phyloP scores from a whole-genome alignment of 1,284 basidiomycete species.

The Cryptococcus maquisensis region DNA sequence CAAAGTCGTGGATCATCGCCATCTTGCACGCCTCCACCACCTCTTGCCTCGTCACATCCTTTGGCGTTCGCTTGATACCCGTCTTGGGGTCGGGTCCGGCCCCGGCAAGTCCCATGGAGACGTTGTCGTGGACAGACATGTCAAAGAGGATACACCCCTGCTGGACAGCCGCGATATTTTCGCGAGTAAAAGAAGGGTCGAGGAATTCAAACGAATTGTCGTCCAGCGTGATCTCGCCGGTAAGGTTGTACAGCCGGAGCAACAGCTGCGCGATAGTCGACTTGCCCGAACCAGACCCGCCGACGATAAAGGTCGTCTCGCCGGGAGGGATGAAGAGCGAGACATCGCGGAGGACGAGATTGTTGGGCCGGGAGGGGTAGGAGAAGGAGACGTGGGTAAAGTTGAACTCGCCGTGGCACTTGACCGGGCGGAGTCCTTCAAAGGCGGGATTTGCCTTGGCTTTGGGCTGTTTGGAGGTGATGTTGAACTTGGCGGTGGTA shows the following conservation, averaged over 20 bases:
- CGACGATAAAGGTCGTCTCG: slow-evolving; percentile 90
- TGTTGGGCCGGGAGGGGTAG: slow-evolving; percentile 70
- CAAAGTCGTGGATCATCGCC: slow-evolving; percentile 83
- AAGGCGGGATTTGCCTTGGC: slow-evolving; percentile 11
- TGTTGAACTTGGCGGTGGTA: slow-evolving; percentile 1
- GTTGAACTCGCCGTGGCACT: slow-evolving; percentile 70
- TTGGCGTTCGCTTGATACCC: slow-evolving; percentile 27
- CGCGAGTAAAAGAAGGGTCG: slow-evolving; percentile 67
- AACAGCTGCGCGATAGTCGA: slow-evolving; percentile 83
- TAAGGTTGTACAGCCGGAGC: slow-evolving; percentile 67
- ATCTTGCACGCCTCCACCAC: slow-evolving; percentile 77
- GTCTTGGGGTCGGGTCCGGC: slow-evolving; percentile 47
- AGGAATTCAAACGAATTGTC: slow-evolving; percentile 72
- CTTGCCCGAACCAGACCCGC: slow-evolving; percentile 86
- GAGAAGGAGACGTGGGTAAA: slow-evolving; percentile 73
- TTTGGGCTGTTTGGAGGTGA: neutral
- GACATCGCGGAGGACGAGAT: slow-evolving; percentile 50
- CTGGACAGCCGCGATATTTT: slow-evolving; percentile 73
- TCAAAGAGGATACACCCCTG: slow-evolving; percentile 75
- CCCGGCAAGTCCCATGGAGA: slow-evolving; percentile 70
- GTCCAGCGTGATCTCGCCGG: slow-evolving; percentile 70
- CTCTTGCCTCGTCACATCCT: slow-evolving; percentile 60
- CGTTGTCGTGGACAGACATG: slow-evolving; percentile 79
- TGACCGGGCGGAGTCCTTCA: slow-evolving; percentile 44
- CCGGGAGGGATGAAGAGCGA: slow-evolving; percentile 65